Conservation (phyloP, 345 rosid species). For the Pseudoturritis turrita region DNA sequence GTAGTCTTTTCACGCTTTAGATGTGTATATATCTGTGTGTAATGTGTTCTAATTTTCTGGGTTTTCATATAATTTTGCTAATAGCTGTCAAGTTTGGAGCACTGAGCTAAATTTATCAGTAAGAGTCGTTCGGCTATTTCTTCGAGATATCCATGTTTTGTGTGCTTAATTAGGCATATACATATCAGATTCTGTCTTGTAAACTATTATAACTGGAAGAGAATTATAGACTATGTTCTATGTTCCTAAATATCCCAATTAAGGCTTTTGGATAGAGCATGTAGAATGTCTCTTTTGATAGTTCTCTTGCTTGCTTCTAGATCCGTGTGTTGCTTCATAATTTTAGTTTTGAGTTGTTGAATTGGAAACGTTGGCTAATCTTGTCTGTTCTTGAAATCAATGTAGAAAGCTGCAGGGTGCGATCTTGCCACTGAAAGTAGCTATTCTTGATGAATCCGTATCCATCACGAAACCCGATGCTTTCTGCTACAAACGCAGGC, state of each 20-base stretch:
- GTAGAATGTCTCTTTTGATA: not conserved
- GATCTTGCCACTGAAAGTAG: constrained; percentile 12
- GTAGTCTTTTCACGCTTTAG: not conserved
- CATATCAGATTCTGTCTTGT: not conserved
- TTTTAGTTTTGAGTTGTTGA: not conserved
- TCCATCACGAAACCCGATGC: constrained; percentile 33
- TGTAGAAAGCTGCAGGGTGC: constrained; percentile 6
- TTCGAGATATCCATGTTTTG: not conserved
- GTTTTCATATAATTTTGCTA: not conserved
- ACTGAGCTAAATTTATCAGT: not conserved
- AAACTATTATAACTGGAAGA: not conserved
- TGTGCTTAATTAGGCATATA: not conserved
- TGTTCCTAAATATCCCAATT: not conserved
- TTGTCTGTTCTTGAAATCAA: not conserved
- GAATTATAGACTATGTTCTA: not conserved
- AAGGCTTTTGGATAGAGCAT: not conserved
- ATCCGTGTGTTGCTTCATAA: not conserved
- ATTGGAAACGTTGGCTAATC: not conserved
- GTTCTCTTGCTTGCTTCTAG: not conserved
- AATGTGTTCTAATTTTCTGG: not conserved
- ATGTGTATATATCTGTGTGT: not conserved
- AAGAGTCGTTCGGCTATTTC: not conserved
- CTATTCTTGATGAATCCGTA: constrained; percentile 43
- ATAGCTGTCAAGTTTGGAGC: not conserved
- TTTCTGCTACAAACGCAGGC: constrained; percentile 34